Percentiles rank a stretch among this genome's conserved stretches.
Conservation (phyloP, 805 yeast species). For the Tetrapisispora nanseiensis region DNA sequence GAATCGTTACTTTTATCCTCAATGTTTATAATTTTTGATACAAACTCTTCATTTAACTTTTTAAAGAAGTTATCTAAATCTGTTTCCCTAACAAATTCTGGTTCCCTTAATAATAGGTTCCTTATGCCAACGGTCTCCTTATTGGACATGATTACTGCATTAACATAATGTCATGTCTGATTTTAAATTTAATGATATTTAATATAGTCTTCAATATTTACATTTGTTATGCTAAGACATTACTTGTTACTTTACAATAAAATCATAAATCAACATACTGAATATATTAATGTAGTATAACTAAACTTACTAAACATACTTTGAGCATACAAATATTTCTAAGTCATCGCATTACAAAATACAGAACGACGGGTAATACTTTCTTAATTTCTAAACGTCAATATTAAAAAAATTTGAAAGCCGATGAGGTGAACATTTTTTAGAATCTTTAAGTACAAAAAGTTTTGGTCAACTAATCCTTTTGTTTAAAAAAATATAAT, state of each 20-base stretch:
- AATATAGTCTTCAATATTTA: too few relatives aligned
- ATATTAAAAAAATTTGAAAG: not conserved
- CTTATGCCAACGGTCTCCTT: conserved; percentile 1
- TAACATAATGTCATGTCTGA: too few relatives aligned
- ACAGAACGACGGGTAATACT: not conserved
- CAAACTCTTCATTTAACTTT: conserved; percentile 10
- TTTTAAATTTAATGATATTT: too few relatives aligned
- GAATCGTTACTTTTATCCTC: not conserved
- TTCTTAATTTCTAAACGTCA: not conserved
- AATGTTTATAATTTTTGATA: conserved; percentile 8
- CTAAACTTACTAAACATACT: too few relatives aligned
- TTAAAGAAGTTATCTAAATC: conserved; percentile 29
- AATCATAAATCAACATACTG: too few relatives aligned
- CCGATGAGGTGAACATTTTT: conserved; percentile 1
- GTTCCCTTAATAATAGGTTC: conserved; percentile 17
- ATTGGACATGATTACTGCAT: not conserved
- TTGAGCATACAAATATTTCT: too few relatives aligned
- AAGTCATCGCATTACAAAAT: too few relatives aligned
- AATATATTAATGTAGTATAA: too few relatives aligned
- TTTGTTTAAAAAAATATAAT: too few relatives aligned
- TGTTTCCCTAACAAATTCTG: conserved; percentile 25
- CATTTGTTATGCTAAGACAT: too few relatives aligned
- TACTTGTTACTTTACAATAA: too few relatives aligned
- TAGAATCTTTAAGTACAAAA: not conserved
- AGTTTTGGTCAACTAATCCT: not conserved